Base-by-base conservation (phyloP, 2,329 filamentous ascomycete genomes). In the Diaporthe sp. region DNA sequence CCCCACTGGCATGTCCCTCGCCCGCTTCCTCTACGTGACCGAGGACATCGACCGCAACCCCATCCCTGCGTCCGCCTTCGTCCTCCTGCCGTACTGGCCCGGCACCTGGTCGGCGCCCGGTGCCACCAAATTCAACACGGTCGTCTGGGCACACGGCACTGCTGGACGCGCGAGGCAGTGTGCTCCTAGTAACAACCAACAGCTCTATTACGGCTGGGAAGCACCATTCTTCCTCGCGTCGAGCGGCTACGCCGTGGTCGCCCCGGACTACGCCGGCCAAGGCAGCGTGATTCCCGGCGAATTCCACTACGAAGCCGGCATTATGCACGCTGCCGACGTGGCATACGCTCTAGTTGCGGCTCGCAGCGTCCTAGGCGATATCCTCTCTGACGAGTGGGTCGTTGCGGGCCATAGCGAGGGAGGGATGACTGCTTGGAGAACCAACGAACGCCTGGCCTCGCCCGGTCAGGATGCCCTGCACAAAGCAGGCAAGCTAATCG, bases 361-460 rank as follows among this genome's bases (percentile, higher is more conserved):
- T 15, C 60, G 60, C 2, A 65, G 42, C 8, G 39, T 65, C 17
- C 15, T 65, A 20, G 60, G 60, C 42, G 22, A 47, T 1, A 31
- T 47, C 10, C 60, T 65, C 3, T 65, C 60, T 6, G 25, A 65
- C 60, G 60, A 65, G 25, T 65, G 60, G 60, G 6, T 65, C 9
- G 60, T 65, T 25, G 60, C 42, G 15, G 60, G 60, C 39, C 39
- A 65, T 17, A 65, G 60, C n/a, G 60, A 47, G 60, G 60, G 60
- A 15, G 42, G 60, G 2, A 65, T 65, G 42, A 65, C 60, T 20
- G 60, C 60, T 1, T 65, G 60, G 60, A 25, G 60, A 3, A 65
- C 60, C 39, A 65, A 47, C 39, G 60, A 65, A 25, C 60, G 39
- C 8, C 8, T 65, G 60, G 60, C 60, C 3, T 22, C 31, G 42